A percentile compares a stretch with the other conserved stretches of the same genome.
Conservation (phyloP, 192 early-diverging fungal genomes). For the Mortierella hygrophila region DNA sequence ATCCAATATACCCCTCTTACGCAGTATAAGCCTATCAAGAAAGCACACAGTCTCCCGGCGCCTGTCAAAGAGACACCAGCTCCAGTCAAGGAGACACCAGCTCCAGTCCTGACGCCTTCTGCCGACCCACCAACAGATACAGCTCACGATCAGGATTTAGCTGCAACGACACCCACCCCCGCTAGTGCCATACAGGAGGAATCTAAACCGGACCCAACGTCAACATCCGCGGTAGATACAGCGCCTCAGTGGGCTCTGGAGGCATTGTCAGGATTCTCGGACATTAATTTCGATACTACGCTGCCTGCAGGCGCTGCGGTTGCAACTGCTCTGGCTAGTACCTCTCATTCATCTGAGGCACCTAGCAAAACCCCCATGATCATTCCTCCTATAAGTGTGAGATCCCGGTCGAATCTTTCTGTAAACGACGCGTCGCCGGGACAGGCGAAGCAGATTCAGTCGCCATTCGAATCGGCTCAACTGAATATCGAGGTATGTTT, state of each 20-base stretch:
- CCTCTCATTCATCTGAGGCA: slow-evolving; percentile 16
- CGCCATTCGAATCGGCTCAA: slow-evolving; percentile 22
- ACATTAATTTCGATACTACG: slow-evolving; percentile 36
- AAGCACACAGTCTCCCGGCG: slow-evolving; percentile 11
- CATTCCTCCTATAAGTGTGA: slow-evolving; percentile 16
- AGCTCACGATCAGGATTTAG: background rate
- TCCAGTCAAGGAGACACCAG: slow-evolving; percentile 2
- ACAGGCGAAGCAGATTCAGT: slow-evolving; percentile 20
- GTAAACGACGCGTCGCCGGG: slow-evolving; percentile 7
- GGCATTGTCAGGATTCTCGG: slow-evolving; percentile 31
- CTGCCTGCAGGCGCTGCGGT: slow-evolving; percentile 23
- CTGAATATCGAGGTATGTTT: slow-evolving; percentile 15
- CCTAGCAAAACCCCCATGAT: slow-evolving; percentile 1
- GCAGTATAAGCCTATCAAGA: slow-evolving; percentile 31
- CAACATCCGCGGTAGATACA: background rate
- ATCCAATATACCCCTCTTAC: slow-evolving; percentile 56
- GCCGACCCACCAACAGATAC: background rate
- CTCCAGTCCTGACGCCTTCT: background rate
- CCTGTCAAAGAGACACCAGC: slow-evolving; percentile 11
- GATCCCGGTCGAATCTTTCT: slow-evolving; percentile 5
- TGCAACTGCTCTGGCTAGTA: slow-evolving; percentile 12
- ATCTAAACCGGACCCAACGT: background rate
- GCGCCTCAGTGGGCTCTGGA: slow-evolving; percentile 35
- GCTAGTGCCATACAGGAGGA: background rate
- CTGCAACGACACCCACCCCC: background rate